Percentiles rank a stretch among this genome's conserved stretches.
These are phyloP conservation scores for Athelia psychrophila DNA, from an alignment of 1,284 basidiomycete species.

Conservation along the genomic window DNA sequence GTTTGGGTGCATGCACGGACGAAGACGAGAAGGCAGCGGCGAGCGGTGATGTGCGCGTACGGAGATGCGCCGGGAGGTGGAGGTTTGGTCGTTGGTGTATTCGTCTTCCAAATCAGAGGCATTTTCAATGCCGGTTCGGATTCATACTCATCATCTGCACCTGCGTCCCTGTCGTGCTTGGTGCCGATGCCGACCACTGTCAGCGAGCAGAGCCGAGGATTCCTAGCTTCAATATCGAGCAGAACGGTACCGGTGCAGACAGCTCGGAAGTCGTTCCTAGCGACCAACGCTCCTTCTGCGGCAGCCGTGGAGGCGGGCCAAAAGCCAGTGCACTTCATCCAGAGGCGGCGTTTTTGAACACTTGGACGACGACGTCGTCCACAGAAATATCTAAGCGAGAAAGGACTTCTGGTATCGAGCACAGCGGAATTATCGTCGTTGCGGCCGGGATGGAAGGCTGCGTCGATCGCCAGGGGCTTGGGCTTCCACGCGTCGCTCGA, in stretches of 20 bases:
- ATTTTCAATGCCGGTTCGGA: conserved; percentile 9
- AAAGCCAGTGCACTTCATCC: conserved; percentile 47
- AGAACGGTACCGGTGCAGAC: conserved; percentile 72
- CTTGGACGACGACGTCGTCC: conserved; percentile 62
- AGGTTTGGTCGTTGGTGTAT: conserved; percentile 10
- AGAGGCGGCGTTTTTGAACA: conserved; percentile 68
- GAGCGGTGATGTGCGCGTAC: neutral
- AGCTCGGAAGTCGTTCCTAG: conserved; percentile 66
- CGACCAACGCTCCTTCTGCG: conserved; percentile 33
- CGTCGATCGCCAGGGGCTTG: no score
- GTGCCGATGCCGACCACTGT: conserved; percentile 11
- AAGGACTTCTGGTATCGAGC: conserved; percentile 58
- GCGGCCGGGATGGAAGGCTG: no score
- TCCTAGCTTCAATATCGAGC: conserved; percentile 35
- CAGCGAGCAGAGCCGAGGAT: conserved; percentile 15
- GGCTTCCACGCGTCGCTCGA: no score
- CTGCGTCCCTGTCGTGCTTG: conserved; percentile 20
- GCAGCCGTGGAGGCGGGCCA: conserved; percentile 15
- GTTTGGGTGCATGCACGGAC: conserved; percentile 11
- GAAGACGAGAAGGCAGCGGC: neutral
- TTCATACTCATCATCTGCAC: conserved; percentile 22
- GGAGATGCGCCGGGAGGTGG: neutral
- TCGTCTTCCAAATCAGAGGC: conserved; percentile 11
- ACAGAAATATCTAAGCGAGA: conserved; percentile 61
- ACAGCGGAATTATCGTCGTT: conserved; percentile 30